Percentiles rank a stretch among this genome's conserved stretches.
Evolutionary conservation across 345 rosid species (phyloP).

Genomic region (Excoecaria cochinchinensis): DNA sequence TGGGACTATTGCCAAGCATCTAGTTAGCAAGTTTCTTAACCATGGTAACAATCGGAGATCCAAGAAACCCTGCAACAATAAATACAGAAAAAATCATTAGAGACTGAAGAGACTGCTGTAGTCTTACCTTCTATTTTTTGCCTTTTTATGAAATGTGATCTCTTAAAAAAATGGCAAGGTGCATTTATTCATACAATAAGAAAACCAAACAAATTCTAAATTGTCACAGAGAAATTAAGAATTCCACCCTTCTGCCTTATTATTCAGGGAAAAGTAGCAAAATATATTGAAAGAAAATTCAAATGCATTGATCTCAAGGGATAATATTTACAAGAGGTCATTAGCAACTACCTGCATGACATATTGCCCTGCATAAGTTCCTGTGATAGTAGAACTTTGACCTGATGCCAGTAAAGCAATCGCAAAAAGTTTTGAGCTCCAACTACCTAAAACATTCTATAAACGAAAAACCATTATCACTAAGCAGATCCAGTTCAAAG

Average conservation of each 20-base stretch:
- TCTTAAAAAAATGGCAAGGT: background rate
- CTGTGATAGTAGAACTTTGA: background rate
- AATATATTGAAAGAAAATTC: background rate
- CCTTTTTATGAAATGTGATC: background rate
- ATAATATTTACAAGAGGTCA: background rate
- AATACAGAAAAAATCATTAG: background rate
- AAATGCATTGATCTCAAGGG: background rate
- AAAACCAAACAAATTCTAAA: background rate
- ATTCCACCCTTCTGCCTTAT: too few species aligned
- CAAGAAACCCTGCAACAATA: constrained; percentile 62
- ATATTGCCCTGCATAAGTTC: constrained; percentile 20
- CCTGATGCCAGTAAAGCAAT: constrained; percentile 72
- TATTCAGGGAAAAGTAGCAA: too few species aligned
- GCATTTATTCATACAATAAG: background rate
- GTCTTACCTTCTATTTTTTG: background rate
- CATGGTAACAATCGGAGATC: constrained; percentile 75
- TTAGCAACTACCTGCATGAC: constrained; percentile 72
- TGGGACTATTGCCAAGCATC: constrained; percentile 89
- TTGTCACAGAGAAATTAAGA: too few species aligned
- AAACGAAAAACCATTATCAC: constrained; percentile 9
- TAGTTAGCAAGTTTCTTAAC: constrained; percentile 77
- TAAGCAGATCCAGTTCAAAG: background rate
- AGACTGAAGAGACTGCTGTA: background rate
- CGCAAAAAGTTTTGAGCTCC: constrained; percentile 96
- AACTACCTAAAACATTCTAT: constrained; percentile 89